Evolutionary conservation across 176 grass and related monocot species (phyloP), one percentile per base, ranked within the genome.

Genomic region (maize (Zea mays)): DNA sequence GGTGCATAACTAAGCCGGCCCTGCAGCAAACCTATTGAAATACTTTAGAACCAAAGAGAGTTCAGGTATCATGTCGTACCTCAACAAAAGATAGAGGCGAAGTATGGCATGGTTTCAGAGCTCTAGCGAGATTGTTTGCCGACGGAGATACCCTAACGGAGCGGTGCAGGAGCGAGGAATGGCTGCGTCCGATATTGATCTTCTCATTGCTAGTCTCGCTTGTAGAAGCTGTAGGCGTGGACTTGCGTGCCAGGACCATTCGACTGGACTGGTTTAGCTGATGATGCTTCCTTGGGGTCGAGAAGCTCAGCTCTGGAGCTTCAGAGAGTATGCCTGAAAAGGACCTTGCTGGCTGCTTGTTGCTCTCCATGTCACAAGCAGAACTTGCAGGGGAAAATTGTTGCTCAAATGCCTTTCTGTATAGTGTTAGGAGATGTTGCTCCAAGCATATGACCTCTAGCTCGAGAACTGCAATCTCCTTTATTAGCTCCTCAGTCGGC

Each of bases 401-500:
- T 63, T 92, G 83, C 42, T 89, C 90, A 72, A 99, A 95, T 39
- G 96, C 87, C 75, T 84, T 86, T 10, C 96, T 71, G 62, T 95
- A 99, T 10, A 95, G 83, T 38, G 78, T 85, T 10, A 99, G 81
- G 69, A 99, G 89, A 80, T 95, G 85, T 65, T 85, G 90, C 69
- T 99, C 96, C 87, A 99, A 90, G 74, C 87, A 92, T 78, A 95
- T 88, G 57, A 99, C 92, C 72, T 99, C 91, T 86, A 99, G 89
- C 74, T 99, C 96, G 34, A 95, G 83, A 73, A 99, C 78, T 61
- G 92, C 81, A 78, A 99, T 92, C 68, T 99, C 96, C 81, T 82
- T 92, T 83, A 99, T 95, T 74, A 99, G 47, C 47, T 87, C 75
- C 67, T 95, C 91, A 43, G 87, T 87, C 36, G 86, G 83, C 96